Percentiles rank a stretch among this genome's conserved stretches.
phyloP scores from a whole-genome alignment of 2,329 filamentous ascomycete species.

The Fusarium keratoplasticum region DNA sequence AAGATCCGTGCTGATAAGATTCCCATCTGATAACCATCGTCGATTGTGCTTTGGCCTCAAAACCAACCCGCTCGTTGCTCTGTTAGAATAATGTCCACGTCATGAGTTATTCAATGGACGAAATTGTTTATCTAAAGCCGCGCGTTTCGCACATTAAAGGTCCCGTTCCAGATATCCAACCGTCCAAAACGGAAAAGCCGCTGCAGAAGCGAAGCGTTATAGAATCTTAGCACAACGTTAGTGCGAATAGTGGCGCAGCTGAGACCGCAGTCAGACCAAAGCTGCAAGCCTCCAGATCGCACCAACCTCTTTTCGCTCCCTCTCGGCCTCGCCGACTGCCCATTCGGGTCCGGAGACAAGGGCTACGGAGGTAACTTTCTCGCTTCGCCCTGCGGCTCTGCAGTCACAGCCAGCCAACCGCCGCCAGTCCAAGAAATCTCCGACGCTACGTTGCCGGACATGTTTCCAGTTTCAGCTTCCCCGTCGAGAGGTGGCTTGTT shows the following conservation, averaged over 20 bases:
- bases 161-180: neutral
- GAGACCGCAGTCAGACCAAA: neutral
- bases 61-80: neutral
- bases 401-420: neutral
- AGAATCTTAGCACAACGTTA: neutral
- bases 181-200: neutral
- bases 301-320: neutral
- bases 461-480: neutral
- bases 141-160: neutral
- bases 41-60: neutral
- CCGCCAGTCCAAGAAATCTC: neutral
- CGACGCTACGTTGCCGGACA: neutral
- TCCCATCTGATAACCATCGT: neutral
- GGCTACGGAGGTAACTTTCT: neutral
- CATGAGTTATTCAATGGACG: neutral
- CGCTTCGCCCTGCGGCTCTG: constrained; percentile 14
- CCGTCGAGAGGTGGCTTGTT: neutral
- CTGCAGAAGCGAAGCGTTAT: constrained; percentile 2
- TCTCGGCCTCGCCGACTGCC: constrained; percentile 7
- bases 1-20: neutral
- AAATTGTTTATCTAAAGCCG: neutral
- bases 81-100: neutral
- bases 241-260: constrained; percentile 13
- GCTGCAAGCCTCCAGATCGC: neutral
- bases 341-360: neutral